phyloP scores from a whole-genome alignment of 129 eudicot genomes.

The sunflower (Helianthus annuus) region DNA sequence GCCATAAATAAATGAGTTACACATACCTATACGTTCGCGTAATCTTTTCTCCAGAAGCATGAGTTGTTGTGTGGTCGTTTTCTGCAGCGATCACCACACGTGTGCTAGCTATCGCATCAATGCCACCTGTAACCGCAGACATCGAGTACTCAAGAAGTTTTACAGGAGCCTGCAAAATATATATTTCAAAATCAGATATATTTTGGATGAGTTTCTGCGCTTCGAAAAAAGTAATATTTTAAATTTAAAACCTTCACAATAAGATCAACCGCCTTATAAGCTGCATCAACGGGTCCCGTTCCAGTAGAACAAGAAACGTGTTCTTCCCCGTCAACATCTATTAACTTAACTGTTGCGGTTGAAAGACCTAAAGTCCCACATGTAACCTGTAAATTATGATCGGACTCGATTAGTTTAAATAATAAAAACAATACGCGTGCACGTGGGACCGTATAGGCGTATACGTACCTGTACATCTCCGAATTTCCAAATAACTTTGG shows the following conservation, averaged over 20 bases:
- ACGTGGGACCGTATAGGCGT: slow-evolving; percentile 1
- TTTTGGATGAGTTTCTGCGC: neutral
- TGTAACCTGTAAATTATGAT: slow-evolving; percentile 58
- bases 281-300: slow-evolving; percentile 98
- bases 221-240: neutral
- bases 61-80: slow-evolving; percentile 43
- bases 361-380: slow-evolving; percentile 94
- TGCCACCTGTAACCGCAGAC: slow-evolving; percentile 85
- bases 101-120: slow-evolving; percentile 86
- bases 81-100: slow-evolving; percentile 64
- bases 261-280: slow-evolving; percentile 89
- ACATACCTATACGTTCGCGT: slow-evolving; percentile 66
- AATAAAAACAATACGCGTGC: neutral
- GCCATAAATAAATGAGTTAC: neutral
- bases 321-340: slow-evolving; percentile 66
- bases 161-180: slow-evolving; percentile 61
- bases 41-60: slow-evolving; percentile 53
- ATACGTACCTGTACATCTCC: slow-evolving; percentile 76
- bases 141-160: slow-evolving; percentile 83
- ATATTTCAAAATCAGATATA: neutral
- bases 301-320: slow-evolving; percentile 84
- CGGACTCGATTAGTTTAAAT: neutral
- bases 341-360: slow-evolving; percentile 81
- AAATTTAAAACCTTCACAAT: slow-evolving; percentile 64
- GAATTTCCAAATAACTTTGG: slow-evolving; percentile 84